A percentile compares a stretch with the other conserved stretches of the same genome.
Conservation (phyloP, 805 yeast genomes). For the Candida tallmaniae region DNA sequence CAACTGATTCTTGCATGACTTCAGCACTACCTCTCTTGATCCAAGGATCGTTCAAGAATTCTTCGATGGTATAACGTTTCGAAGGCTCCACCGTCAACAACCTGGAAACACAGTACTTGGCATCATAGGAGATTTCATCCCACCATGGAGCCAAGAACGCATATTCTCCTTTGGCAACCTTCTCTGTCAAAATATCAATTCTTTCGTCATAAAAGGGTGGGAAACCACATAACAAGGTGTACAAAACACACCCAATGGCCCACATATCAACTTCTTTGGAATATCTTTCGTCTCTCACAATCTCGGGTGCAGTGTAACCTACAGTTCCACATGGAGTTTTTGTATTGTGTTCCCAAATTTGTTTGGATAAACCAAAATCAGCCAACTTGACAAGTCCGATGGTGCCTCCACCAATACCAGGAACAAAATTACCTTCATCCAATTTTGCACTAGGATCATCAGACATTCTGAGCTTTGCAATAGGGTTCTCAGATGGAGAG, state of each 20-base stretch:
- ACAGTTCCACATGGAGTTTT: slow-evolving; percentile 99
- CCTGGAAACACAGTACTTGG: slow-evolving; percentile 64
- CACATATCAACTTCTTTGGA: slow-evolving; percentile 97
- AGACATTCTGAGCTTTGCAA: slow-evolving; percentile 45
- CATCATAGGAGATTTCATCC: slow-evolving; percentile 72
- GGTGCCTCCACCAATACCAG: slow-evolving; percentile 87
- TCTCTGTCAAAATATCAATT: slow-evolving; percentile 67
- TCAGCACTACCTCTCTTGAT: slow-evolving; percentile 21
- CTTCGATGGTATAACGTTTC: slow-evolving; percentile 64
- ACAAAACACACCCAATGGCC: slow-evolving; percentile 96
- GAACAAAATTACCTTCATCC: slow-evolving; percentile 83
- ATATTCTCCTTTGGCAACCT: slow-evolving; percentile 76
- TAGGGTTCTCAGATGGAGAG: slow-evolving; percentile 37
- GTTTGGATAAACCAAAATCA: slow-evolving; percentile 92
- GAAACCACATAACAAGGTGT: slow-evolving; percentile 91
- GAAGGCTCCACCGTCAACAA: slow-evolving; percentile 69
- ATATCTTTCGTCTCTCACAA: slow-evolving; percentile 88
- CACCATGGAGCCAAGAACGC: slow-evolving; percentile 82
- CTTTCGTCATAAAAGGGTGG: slow-evolving; percentile 94
- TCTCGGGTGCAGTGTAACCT: slow-evolving; percentile 98
- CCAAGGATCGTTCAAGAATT: slow-evolving; percentile 77
- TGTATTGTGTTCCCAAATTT: slow-evolving; percentile 81
- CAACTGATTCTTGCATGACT: neutral
- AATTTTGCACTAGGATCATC: slow-evolving; percentile 71
- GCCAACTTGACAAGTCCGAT: slow-evolving; percentile 88